These are phyloP conservation scores for Didymella pinodella DNA, from an alignment of 2,329 filamentous ascomycete species.

Conservation along the genomic window DNA sequence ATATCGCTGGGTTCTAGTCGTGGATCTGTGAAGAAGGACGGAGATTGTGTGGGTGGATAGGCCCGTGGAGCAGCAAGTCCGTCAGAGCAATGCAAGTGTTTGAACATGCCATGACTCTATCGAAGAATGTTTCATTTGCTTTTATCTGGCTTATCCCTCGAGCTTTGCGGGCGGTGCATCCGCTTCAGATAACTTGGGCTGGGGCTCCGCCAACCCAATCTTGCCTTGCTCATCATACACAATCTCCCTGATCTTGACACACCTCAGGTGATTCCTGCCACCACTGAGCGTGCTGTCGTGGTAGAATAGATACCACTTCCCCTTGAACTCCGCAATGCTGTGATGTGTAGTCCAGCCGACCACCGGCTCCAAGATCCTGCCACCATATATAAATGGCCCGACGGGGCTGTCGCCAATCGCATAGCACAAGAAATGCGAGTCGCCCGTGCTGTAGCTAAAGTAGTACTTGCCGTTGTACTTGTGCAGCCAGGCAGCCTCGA, in stretches of 20 bases:
- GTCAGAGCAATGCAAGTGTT: neutral
- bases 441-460: constrained; percentile 80
- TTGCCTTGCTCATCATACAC: constrained; percentile 72
- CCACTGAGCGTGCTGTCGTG: constrained; percentile 75
- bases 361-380: constrained; percentile 76
- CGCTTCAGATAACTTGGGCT: constrained; percentile 36
- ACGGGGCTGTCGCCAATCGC: constrained; percentile 69
- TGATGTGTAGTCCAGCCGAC: constrained; percentile 85
- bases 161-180: constrained; percentile 13
- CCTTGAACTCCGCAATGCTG: constrained; percentile 76
- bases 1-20: constrained; percentile 53
- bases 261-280: constrained; percentile 74
- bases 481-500: constrained; percentile 83
- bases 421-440: constrained; percentile 77
- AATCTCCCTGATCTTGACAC: constrained; percentile 78
- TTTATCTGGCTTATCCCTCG: neutral
- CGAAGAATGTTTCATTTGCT: neutral
- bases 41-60: neutral
- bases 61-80: neutral
- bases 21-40: neutral
- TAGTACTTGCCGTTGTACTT: constrained; percentile 75
- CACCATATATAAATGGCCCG: constrained; percentile 76
- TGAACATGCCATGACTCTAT: neutral
- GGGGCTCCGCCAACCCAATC: constrained; percentile 56
- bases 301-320: constrained; percentile 77